Base-by-base conservation (phyloP, 352 stramenopile species). In the Pythium periplocum region DNA sequence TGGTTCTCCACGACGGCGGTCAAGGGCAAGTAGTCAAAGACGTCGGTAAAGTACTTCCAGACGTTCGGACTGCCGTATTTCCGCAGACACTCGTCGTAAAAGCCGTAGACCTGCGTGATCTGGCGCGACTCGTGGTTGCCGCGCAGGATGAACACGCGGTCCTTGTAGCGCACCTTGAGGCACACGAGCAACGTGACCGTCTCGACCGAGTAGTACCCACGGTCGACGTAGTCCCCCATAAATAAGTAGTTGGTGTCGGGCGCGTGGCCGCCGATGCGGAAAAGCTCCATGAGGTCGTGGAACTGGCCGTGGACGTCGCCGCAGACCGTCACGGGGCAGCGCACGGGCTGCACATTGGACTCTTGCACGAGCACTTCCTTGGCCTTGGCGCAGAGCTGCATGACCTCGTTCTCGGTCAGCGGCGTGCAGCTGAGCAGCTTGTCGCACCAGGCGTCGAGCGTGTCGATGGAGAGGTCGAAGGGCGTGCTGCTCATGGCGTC, bases 221-320 rank as follows among this genome's bases (percentile, higher is more conserved):
- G 74, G 75, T 99, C 96, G n/a, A 99, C 96, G 66, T 99, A 99
- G 76, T 99, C 96, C 43, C 96, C 96, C 89, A 99, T 97, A 70
- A 99, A 99, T 51, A 99, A 73, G 76, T 98, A 99, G 73, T 99
- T 99, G 11, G 95, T 96, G 64, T 96, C 78, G 11, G 89, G 89
- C 34, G 77, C 66, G 49, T 97, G 76, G 38, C 89, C 89, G 31
- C 89, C 89, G 48, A 96, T 96, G 44, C 80, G 63, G 55, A 86
- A 87, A 12, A 83, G 68, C 55, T 83, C 71, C 71, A 83, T 79
- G 51, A 87, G 69, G 50, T 83, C 71, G 61, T 83, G 71, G 63
- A 86, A 87, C 57, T 86, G 76, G 52, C 72, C 74, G 61, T 86
- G 74, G 11, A 83, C 69, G 61, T 82, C 68, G 51, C 71, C 71